A percentile compares a stretch with the other conserved stretches of the same genome.
These are phyloP conservation scores for Microsporum canis DNA, from an alignment of 2,329 filamentous ascomycete species.

Conservation along the genomic window DNA sequence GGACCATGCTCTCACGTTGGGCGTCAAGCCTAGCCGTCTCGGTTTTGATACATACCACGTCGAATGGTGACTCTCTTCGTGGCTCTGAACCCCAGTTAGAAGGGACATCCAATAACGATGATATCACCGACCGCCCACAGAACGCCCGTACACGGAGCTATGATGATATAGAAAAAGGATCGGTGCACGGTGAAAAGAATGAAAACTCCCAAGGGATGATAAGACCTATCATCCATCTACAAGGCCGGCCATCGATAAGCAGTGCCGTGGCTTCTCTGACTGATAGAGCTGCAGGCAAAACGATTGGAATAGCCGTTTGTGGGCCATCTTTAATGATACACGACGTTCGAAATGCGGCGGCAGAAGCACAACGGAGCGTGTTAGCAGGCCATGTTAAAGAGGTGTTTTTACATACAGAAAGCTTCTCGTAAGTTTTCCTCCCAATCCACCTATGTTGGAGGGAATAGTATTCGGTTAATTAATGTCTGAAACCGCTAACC, in stretches of 20 bases:
- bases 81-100: neutral
- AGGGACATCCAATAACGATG: neutral
- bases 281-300: constrained; percentile 16
- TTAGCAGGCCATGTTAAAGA: constrained; percentile 24
- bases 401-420: constrained; percentile 40
- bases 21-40: constrained; percentile 7
- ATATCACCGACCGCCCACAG: neutral
- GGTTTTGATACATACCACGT: constrained; percentile 19
- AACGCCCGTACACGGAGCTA: neutral
- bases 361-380: constrained; percentile 31
- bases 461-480: neutral
- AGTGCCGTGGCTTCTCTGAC: constrained; percentile 14
- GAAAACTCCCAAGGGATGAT: neutral
- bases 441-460: neutral
- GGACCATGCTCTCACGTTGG: constrained; percentile 8
- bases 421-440: constrained; percentile 33
- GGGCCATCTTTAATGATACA: constrained; percentile 38
- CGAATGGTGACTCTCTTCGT: neutral
- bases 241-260: constrained; percentile 27
- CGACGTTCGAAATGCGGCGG: constrained; percentile 40
- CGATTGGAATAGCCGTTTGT: constrained; percentile 23
- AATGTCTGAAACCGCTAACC: neutral
- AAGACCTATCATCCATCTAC: neutral
- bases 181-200: too few relatives aligned
- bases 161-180: neutral